Conservation (phyloP, 176 grass and related monocot genomes). For the Juncus effusus region DNA sequence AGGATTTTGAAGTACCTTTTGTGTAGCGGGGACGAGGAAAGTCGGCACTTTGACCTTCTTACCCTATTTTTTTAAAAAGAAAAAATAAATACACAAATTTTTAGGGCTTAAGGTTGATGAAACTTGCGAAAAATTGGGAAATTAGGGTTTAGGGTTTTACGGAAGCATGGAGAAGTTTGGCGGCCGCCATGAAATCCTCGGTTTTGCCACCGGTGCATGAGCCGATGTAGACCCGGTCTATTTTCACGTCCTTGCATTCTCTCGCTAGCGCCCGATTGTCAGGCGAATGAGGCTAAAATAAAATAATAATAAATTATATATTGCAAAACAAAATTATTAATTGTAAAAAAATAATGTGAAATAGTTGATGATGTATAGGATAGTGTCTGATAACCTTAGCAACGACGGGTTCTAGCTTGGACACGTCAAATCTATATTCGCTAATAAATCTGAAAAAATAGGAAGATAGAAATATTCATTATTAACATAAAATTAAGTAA, state of each 20-base stretch:
- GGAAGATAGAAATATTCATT: not conserved
- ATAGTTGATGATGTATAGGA: not conserved
- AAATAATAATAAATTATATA: conserved; percentile 9
- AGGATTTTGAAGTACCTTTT: conserved; percentile 53
- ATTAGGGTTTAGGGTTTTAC: conserved; percentile 36
- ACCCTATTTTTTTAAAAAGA: conserved; percentile 44
- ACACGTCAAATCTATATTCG: conserved; percentile 85
- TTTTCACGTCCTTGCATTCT: conserved; percentile 95
- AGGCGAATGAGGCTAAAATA: conserved; percentile 85
- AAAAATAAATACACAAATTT: conserved; percentile 14
- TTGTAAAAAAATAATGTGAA: not conserved
- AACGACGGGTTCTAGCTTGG: conserved; percentile 90
- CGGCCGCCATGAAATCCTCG: conserved; percentile 85
- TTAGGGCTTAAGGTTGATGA: conserved; percentile 17
- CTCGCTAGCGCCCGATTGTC: conserved; percentile 90
- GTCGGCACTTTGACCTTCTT: conserved; percentile 89
- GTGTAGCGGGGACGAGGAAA: conserved; percentile 94
- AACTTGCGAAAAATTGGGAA: conserved; percentile 14
- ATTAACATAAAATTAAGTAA: not conserved
- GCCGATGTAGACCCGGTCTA: conserved; percentile 92
- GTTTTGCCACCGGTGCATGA: conserved; percentile 98
- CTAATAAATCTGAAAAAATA: conserved; percentile 55
- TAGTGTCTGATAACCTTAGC: conserved; percentile 59
- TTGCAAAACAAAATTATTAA: conserved; percentile 7
- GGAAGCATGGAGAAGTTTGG: conserved; percentile 82